Percentiles rank a stretch among this genome's conserved stretches.
Evolutionary conservation across 2,329 filamentous ascomycete species (phyloP).

Genomic region (Botrytis porri): DNA sequence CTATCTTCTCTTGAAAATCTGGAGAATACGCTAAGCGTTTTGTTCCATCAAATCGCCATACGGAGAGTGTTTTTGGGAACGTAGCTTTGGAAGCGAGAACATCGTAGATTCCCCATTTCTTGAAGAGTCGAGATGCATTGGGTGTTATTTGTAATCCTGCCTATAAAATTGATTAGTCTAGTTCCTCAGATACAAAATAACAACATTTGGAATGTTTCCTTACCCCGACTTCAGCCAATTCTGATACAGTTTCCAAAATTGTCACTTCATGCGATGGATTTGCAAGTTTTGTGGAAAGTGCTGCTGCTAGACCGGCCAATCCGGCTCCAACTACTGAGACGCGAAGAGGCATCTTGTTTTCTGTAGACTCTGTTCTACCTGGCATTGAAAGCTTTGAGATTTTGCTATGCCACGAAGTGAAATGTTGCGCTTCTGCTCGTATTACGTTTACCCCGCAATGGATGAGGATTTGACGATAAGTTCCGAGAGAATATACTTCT

Average conservation of each 20-base stretch:
- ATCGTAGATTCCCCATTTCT: slow-evolving; percentile 34
- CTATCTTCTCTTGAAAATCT: slow-evolving; percentile 32
- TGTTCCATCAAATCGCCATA: slow-evolving; percentile 52
- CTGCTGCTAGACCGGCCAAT: slow-evolving; percentile 43
- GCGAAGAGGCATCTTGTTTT: slow-evolving; percentile 31
- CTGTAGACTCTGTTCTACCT: background rate
- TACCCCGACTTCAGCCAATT: slow-evolving; percentile 42
- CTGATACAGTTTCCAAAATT: slow-evolving; percentile 43
- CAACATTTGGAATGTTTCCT: background rate
- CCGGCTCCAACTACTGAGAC: slow-evolving; percentile 46
- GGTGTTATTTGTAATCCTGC: slow-evolving; percentile 37
- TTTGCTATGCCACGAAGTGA: background rate
- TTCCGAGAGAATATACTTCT: background rate
- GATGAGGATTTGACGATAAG: background rate
- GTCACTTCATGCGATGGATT: slow-evolving; percentile 42
- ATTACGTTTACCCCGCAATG: background rate
- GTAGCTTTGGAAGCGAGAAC: slow-evolving; percentile 33
- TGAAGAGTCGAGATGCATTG: slow-evolving; percentile 35
- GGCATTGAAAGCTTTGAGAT: background rate
- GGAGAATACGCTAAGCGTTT: slow-evolving; percentile 34
- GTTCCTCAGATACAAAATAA: background rate
- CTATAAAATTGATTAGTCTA: slow-evolving; percentile 18
- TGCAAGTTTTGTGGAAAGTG: slow-evolving; percentile 39
- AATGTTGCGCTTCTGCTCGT: background rate
- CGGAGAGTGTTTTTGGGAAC: slow-evolving; percentile 47